Conservation (phyloP, 768 basidiomycete species). For the Boletus rubescentipes region DNA sequence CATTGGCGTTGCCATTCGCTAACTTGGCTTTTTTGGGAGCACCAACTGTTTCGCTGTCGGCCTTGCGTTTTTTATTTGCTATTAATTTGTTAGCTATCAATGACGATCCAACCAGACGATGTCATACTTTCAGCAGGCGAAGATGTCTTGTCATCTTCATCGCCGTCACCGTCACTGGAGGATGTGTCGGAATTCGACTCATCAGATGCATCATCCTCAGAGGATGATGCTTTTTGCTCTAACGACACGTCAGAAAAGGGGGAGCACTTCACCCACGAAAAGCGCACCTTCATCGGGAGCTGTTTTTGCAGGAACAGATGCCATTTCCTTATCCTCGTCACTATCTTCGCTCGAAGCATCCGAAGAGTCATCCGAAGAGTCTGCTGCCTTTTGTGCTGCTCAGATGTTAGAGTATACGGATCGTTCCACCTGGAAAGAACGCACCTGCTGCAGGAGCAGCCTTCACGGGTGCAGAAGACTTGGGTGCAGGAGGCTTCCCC, state of each 20-base stretch:
- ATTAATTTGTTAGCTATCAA: constrained; percentile 1
- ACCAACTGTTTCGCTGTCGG: constrained; percentile 55
- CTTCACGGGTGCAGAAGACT: constrained; percentile 40
- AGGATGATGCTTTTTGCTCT: neutral
- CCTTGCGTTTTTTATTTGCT: constrained; percentile 73
- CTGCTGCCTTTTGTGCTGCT: neutral
- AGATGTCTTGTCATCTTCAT: neutral
- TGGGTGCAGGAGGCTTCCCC: constrained; percentile 26
- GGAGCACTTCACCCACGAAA: neutral
- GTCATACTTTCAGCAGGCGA: constrained; percentile 44
- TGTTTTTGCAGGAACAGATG: constrained; percentile 41
- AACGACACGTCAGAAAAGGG: neutral
- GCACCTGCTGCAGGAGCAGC: constrained; percentile 36
- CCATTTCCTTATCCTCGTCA: neutral
- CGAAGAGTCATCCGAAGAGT: neutral
- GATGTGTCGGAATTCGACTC: constrained; percentile 12
- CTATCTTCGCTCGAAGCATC: neutral
- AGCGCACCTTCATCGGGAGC: constrained; percentile 33
- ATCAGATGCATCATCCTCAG: constrained; percentile 4
- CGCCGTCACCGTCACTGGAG: constrained; percentile 2
- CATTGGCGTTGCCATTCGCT: constrained; percentile 46
- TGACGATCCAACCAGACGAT: neutral
- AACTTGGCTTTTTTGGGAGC: constrained; percentile 84
- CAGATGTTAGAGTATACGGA: neutral
- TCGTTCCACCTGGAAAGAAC: neutral